Conservation (phyloP, 2,329 filamentous ascomycete species). For the Karstenula rhodostoma region DNA sequence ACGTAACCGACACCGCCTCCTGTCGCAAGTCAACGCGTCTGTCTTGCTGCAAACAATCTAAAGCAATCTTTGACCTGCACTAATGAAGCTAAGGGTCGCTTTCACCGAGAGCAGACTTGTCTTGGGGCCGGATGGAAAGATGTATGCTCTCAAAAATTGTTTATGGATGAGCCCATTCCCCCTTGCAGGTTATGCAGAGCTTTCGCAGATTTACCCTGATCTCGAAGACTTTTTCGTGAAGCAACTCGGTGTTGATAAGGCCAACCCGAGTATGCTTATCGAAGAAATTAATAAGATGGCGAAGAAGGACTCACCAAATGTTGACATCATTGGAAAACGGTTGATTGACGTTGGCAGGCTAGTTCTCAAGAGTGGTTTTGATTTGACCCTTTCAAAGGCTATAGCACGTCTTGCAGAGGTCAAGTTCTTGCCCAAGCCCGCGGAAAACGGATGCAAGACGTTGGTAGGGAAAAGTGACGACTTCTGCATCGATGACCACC, state of each 20-base stretch:
- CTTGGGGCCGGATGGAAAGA: conserved; percentile 14
- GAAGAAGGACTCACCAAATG: conserved; percentile 9
- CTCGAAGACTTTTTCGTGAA: conserved; percentile 18
- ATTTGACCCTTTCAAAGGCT: conserved; percentile 11
- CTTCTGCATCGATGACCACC: conserved; percentile 27
- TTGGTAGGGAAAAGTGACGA: conserved; percentile 23
- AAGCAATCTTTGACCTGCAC: not conserved
- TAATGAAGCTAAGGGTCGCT: conserved; percentile 5
- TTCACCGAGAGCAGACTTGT: conserved; percentile 18
- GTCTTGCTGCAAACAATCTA: not conserved
- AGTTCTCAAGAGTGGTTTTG: conserved; percentile 16
- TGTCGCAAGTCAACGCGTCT: not conserved
- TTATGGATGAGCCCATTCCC: conserved; percentile 26
- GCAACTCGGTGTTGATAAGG: conserved; percentile 23
- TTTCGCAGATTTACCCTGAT: conserved; percentile 19
- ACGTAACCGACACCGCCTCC: not conserved
- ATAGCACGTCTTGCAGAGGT: conserved; percentile 20
- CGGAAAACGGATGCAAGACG: not conserved
- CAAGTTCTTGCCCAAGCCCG: conserved; percentile 25
- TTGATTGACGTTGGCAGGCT: conserved; percentile 27
- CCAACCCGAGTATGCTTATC: conserved; percentile 24
- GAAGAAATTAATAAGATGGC: conserved; percentile 24
- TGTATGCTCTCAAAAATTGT: conserved; percentile 21
- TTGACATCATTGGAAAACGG: conserved; percentile 18
- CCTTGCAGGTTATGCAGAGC: conserved; percentile 21